These are phyloP conservation scores for Areca catechu DNA, from an alignment of 176 grass and related monocot genomes.

Conservation along the genomic window DNA sequence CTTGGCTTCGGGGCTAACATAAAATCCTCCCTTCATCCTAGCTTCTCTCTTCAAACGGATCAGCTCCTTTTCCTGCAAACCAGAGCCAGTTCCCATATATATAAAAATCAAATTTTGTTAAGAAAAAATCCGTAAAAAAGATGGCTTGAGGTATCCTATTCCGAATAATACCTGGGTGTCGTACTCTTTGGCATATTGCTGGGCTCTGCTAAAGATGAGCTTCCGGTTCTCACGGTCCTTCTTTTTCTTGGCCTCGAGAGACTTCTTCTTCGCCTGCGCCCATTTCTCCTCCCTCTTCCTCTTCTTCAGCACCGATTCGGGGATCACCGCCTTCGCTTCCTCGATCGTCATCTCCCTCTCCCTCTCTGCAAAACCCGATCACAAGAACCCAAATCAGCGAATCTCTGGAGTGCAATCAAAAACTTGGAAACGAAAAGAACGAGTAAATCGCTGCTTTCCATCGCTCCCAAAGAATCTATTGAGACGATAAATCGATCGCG, in stretches of 20 bases:
- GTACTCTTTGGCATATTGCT: conserved; percentile 13
- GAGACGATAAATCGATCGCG: too few species aligned
- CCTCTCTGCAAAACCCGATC: too few species aligned
- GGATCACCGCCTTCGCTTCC: conserved; percentile 9
- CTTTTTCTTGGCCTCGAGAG: conserved; percentile 8
- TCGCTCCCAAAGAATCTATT: too few species aligned
- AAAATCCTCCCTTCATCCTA: conserved; percentile 4
- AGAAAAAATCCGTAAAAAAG: too few species aligned
- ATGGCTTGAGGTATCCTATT: too few species aligned
- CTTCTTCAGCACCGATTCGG: conserved; percentile 24
- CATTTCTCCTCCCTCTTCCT: conserved; percentile 14
- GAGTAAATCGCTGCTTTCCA: too few species aligned
- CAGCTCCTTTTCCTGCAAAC: conserved; percentile 2
- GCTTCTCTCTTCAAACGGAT: conserved; percentile 4
- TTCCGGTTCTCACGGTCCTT: conserved; percentile 13
- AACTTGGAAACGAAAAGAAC: too few species aligned
- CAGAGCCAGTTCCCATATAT: not conserved
- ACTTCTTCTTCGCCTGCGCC: conserved; percentile 5
- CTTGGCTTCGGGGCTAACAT: conserved; percentile 1
- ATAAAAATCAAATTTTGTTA: too few species aligned
- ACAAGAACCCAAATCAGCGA: too few species aligned
- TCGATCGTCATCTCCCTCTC: not conserved
- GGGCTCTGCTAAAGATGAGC: conserved; percentile 11
- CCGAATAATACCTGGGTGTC: too few species aligned
- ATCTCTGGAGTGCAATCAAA: too few species aligned